A percentile compares a stretch with the other conserved stretches of the same genome.
Evolutionary conservation across 169 alveolate species (phyloP).

Genomic region (Eimeria zaria): DNA sequence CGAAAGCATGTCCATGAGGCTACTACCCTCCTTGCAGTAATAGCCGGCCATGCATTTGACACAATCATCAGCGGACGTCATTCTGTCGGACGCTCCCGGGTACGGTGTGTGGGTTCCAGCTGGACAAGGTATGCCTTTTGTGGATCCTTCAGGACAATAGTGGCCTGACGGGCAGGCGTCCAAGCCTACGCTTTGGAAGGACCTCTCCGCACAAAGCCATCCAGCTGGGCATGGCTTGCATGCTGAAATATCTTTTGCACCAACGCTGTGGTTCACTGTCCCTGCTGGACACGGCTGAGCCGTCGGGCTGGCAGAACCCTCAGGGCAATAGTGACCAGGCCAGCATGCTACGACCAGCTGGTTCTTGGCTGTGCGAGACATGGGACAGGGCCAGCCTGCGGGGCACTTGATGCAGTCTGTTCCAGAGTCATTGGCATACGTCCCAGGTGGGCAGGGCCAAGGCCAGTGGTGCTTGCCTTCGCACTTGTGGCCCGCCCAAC

Average conservation of each 20-base stretch:
- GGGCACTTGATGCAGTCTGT: conserved; percentile 75
- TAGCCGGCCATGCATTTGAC: conserved; percentile 46
- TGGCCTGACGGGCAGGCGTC: conserved; percentile 84
- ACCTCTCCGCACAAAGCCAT: conserved; percentile 59
- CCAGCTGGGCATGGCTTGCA: conserved; percentile 79
- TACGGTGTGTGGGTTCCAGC: conserved; percentile 88
- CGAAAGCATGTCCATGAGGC: conserved; percentile 57
- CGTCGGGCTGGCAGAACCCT: conserved; percentile 75
- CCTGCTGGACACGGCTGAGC: conserved; percentile 73
- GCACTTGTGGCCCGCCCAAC: conserved; percentile 68
- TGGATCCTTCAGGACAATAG: conserved; percentile 78
- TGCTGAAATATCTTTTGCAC: conserved; percentile 8
- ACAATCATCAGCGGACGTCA: conserved; percentile 39
- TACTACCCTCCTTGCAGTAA: conserved; percentile 50
- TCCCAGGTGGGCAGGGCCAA: conserved; percentile 64
- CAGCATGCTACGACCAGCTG: conserved; percentile 68
- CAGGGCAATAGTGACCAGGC: conserved; percentile 78
- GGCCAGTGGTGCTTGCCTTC: conserved; percentile 72
- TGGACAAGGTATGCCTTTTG: conserved; percentile 71
- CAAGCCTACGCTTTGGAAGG: conserved; percentile 56
- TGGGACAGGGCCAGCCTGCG: conserved; percentile 75
- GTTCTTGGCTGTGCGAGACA: conserved; percentile 31
- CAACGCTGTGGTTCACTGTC: conserved; percentile 46
- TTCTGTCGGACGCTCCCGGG: conserved; percentile 68
- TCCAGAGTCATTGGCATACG: conserved; percentile 45